Base-by-base conservation (phyloP, 2,329 filamentous ascomycete genomes). In the Colletotrichum magnum region DNA sequence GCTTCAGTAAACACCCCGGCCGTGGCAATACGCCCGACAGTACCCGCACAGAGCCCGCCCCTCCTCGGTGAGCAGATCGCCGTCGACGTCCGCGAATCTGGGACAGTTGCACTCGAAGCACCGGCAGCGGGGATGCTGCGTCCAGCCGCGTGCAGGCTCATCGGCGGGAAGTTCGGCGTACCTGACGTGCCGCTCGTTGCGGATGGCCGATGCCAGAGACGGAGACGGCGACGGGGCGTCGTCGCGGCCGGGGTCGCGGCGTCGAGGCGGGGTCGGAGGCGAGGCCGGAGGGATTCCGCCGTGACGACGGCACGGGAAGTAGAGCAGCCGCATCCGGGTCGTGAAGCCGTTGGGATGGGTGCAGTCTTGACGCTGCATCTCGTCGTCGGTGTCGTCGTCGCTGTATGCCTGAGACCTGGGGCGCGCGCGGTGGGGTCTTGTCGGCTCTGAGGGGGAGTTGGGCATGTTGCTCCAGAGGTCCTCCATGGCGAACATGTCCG, bases 51-150 rank as follows among this genome's bases (percentile, higher is more conserved):
- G 5, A 28, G 15, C n/a, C 12, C 32, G 15, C 41, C 36, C 12
- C 3, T 47, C 48, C 21, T 12, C 47, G 15, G 39, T 41, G n/a
- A 59, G 18, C 21, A 53, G 13, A 3, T 24, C 39, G 5, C 47
- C 47, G n/a, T 58, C 15, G 13, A 32, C 6, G 28, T 47, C 45
- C 6, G 24, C 26, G 2, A 10, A 9, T 13, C 39, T 43, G 2
- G 5, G 24, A 28, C 61, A 65, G n/a, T n/a, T 45, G 28, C 65
- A 64, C 4, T 24, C 61, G 6, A 26, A 9, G 24, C 48, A 65
- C 2, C 26, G 36, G n/a, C 52, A 58, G 1, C 43, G 64, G 16
- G 21, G 47, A 10, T 5, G 18, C 15, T 16, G 32, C 26, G 39
- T 28, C 32, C 10, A 5, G 36, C 28, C 10, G 51, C 15, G 2